Conservation (phyloP, 805 yeast species). For the Debaryomyces maramus region DNA sequence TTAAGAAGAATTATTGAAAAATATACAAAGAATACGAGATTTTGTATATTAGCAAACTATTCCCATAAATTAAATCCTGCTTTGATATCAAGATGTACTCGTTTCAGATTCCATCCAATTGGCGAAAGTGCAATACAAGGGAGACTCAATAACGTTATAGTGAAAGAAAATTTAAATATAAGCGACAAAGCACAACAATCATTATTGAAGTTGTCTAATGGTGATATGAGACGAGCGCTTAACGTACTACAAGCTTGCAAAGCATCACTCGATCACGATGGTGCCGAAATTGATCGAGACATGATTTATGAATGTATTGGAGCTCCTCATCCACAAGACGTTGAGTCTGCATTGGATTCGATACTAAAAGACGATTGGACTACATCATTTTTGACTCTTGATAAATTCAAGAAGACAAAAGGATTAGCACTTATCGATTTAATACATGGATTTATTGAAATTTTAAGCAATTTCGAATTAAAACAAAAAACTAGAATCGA, state of each 20-base stretch:
- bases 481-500: slow-evolving; percentile 59
- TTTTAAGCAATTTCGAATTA: slow-evolving; percentile 68
- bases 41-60: slow-evolving; percentile 93
- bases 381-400: slow-evolving; percentile 66
- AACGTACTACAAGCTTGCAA: slow-evolving; percentile 93
- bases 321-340: slow-evolving; percentile 87
- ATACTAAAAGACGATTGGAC: slow-evolving; percentile 88
- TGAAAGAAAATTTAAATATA: slow-evolving; percentile 63
- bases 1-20: slow-evolving; percentile 83
- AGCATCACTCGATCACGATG: slow-evolving; percentile 56
- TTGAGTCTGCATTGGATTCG: slow-evolving; percentile 72
- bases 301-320: slow-evolving; percentile 95
- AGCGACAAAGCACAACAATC: slow-evolving; percentile 61
- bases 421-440: slow-evolving; percentile 92
- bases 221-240: slow-evolving; percentile 95
- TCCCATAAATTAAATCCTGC: slow-evolving; percentile 96
- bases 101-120: slow-evolving; percentile 90
- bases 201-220: slow-evolving; percentile 71
- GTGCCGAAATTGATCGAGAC: slow-evolving; percentile 58
- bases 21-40: slow-evolving; percentile 91
- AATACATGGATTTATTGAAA: slow-evolving; percentile 70
- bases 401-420: slow-evolving; percentile 61
- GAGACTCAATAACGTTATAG: slow-evolving; percentile 68
- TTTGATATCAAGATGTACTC: slow-evolving; percentile 86
- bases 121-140: slow-evolving; percentile 63